Evolutionary conservation across 2,329 filamentous ascomycete species (phyloP).

Genomic region (Juglanconis sp.): DNA sequence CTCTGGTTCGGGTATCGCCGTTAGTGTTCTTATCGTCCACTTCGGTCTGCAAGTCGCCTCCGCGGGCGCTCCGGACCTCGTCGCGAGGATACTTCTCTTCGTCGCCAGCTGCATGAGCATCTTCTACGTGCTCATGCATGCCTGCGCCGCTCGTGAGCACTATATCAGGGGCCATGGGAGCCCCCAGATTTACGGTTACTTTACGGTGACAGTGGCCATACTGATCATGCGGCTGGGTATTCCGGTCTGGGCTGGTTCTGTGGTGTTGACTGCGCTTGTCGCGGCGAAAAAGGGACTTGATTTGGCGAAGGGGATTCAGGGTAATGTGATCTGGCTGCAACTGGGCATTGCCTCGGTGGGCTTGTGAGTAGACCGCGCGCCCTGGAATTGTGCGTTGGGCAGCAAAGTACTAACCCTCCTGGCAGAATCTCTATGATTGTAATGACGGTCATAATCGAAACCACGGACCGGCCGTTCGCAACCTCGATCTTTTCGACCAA

Average conservation of each 20-base stretch:
- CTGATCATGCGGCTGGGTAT: conserved; percentile 6
- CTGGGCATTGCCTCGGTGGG: conserved; percentile 1
- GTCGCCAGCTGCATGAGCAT: conserved; percentile 11
- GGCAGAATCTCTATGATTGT: conserved; percentile 7
- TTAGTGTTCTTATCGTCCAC: conserved; percentile 10
- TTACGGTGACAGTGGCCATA: conserved; percentile 9
- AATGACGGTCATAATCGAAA: conserved; percentile 8
- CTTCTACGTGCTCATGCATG: conserved; percentile 14
- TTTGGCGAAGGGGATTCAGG: background rate
- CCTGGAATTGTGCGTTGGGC: too few relatives aligned
- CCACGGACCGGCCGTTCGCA: conserved; percentile 14
- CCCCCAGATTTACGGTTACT: conserved; percentile 10
- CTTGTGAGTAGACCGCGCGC: conserved; percentile 1
- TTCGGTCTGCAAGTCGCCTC: background rate
- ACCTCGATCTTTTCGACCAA: conserved; percentile 5
- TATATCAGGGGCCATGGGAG: conserved; percentile 7
- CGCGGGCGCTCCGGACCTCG: background rate
- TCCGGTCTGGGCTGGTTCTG: conserved; percentile 11
- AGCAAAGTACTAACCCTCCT: background rate
- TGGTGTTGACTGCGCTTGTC: conserved; percentile 9
- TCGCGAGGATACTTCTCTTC: conserved; percentile 11
- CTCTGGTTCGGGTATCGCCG: background rate
- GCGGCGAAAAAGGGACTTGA: conserved; percentile 6
- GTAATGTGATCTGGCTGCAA: conserved; percentile 11
- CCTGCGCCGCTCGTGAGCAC: conserved; percentile 4